Evolutionary conservation across 2,329 filamentous ascomycete species (phyloP), one percentile per base, ranked within the genome.

Genomic region (Aureobasidium melanogenum): DNA sequence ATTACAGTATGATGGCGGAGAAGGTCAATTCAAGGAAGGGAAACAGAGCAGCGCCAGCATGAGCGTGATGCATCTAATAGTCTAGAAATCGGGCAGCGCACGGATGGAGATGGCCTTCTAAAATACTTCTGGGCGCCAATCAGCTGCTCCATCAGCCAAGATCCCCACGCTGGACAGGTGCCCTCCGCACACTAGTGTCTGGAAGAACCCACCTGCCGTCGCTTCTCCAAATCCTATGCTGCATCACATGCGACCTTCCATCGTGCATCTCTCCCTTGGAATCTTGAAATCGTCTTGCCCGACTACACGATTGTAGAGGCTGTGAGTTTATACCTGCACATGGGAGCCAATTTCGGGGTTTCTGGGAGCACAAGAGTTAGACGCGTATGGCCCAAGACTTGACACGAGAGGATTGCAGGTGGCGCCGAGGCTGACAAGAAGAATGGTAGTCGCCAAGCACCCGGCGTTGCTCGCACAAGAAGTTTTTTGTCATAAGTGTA

Each of bases 381-480:
- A 36, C 30, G 48, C 48, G 48, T 51, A 51, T 51, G 30, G 52
- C n/a, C 26, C 41, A 57, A 47, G 39, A 30, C 54, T 32, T 22
- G 39, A 44, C 17, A 56, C 52, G 39, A 56, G 41, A 46, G 54
- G 54, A 34, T 56, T 44, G 52, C 52, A 56, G 28, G 38, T 26
- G 54, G 41, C 54, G 54, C 54, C 54, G 41, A 57, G 54, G 22
- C 41, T 57, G 54, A 47, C 54, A 47, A 46, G 41, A 57, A 46
- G 32, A 47, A 47, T 24, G 54, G 30, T 19, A 57, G 39, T 38
- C 2, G 54, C 54, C 54, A 57, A 57, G 54, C 54, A 47, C 41
- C 41, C 15, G 32, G 51, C 51, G 22, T n/a, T 17, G 19, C 22
- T 19, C 8, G n/a, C 26, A 56, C 32, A 44, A 56, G 26, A 30